Conservation (phyloP, 1,284 basidiomycete genomes). For the Ganoderma lucidum region DNA sequence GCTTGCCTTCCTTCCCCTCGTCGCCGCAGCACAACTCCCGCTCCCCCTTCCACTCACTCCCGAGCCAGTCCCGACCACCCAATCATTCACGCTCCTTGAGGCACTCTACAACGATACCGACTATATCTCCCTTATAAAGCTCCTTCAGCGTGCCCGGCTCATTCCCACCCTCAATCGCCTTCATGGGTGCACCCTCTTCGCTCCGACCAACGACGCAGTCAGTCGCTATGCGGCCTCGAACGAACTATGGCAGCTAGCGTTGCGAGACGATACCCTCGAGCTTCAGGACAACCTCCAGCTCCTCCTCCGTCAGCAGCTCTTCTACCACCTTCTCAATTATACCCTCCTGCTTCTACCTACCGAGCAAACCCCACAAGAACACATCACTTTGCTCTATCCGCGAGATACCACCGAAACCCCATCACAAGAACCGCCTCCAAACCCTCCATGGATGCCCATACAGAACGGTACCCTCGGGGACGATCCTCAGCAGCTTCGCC, state of each 20-base stretch:
- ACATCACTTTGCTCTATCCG: constrained; percentile 80
- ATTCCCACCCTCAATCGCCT: constrained; percentile 93
- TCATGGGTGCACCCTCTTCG: constrained; percentile 87
- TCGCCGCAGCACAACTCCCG: constrained; percentile 44
- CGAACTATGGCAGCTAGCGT: constrained; percentile 56
- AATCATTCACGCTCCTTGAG: constrained; percentile 78
- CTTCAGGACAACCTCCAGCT: constrained; percentile 86
- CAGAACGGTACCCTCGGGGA: constrained; percentile 85
- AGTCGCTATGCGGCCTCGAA: constrained; percentile 53
- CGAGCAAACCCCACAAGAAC: constrained; percentile 48
- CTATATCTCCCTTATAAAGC: constrained; percentile 80
- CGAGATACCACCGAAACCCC: constrained; percentile 60
- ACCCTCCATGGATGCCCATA: constrained; percentile 86
- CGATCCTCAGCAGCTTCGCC: constrained; percentile 84
- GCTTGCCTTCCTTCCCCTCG: constrained; percentile 41
- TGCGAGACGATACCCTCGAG: constrained; percentile 47
- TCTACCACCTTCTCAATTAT: constrained; percentile 95
- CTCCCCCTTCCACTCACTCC: constrained; percentile 33
- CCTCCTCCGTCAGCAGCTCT: constrained; percentile 87
- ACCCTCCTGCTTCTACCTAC: constrained; percentile 63
- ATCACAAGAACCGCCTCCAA: constrained; percentile 71
- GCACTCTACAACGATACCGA: constrained; percentile 79
- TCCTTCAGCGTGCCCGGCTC: constrained; percentile 88
- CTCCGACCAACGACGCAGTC: constrained; percentile 94
- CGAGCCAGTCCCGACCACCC: constrained; percentile 23